Evolutionary conservation across 2,329 filamentous ascomycete genomes (phyloP).

Genomic region (Plenodomus lindquistii): DNA sequence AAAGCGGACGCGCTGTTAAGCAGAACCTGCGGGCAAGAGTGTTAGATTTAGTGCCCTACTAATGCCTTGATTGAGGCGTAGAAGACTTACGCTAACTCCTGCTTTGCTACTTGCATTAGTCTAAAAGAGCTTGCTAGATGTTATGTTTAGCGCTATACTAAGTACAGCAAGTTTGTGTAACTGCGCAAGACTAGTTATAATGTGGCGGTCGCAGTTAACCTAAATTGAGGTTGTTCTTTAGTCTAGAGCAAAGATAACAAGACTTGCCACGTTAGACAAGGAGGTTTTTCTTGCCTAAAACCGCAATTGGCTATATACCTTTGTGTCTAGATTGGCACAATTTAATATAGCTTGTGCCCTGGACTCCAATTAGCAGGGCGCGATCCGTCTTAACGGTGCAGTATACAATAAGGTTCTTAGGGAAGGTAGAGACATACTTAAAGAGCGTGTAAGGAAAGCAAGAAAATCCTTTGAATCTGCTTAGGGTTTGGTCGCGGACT

Average conservation of each 20-base stretch:
- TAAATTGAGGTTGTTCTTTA: constrained; percentile 1
- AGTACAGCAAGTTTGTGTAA: not conserved
- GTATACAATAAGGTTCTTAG: constrained; percentile 3
- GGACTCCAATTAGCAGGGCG: not conserved
- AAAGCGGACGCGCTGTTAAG: not conserved
- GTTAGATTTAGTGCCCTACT: not conserved
- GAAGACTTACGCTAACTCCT: not conserved
- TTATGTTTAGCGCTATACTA: not conserved
- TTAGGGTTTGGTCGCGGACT: constrained; percentile 1
- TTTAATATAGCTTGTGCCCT: constrained; percentile 2
- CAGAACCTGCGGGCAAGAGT: not conserved
- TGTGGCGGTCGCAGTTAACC: not conserved
- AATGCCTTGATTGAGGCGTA: not conserved
- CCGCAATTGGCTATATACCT: not conserved
- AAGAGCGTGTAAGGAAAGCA: not conserved
- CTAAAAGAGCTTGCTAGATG: not conserved
- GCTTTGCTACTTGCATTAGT: not conserved
- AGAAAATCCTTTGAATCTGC: constrained; percentile 1
- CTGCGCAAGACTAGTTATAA: not conserved
- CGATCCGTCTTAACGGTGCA: constrained; percentile 1
- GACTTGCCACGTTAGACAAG: constrained; percentile 2
- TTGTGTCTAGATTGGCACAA: constrained; percentile 1
- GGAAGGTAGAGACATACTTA: not conserved
- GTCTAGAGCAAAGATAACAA: not conserved
- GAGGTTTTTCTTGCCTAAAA: constrained; percentile 2